A percentile compares a stretch with the other conserved stretches of the same genome.
Conservation (phyloP, 345 rosid species). For the Firmiana major region DNA sequence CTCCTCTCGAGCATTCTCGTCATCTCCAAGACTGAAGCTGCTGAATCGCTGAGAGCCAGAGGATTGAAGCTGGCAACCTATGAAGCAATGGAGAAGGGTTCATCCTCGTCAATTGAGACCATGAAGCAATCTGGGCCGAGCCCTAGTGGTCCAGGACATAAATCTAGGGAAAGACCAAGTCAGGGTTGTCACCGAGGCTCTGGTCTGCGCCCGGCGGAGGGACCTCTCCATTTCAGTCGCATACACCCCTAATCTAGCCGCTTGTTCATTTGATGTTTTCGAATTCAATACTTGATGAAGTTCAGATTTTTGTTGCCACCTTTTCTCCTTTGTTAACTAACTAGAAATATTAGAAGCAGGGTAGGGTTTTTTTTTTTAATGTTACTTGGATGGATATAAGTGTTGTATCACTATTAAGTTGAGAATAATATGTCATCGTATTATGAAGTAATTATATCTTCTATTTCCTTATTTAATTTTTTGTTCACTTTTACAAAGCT, state of each 20-base stretch:
- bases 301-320: no score
- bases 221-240: background rate
- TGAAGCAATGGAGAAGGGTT: background rate
- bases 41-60: background rate
- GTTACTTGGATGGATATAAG: background rate
- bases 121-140: constrained; percentile 16
- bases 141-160: constrained; percentile 21
- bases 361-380: background rate
- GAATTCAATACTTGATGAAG: background rate
- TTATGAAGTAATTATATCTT: background rate
- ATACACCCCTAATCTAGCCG: background rate
- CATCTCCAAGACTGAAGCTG: background rate
- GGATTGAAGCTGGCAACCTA: background rate
- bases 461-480: no score
- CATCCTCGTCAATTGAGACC: background rate
- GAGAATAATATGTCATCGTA: background rate
- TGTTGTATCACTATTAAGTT: background rate
- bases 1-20: background rate
- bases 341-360: background rate
- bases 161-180: background rate
- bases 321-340: no score
- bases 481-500: background rate
- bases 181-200: background rate
- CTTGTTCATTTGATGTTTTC: background rate
- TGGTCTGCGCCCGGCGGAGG: background rate